phyloP scores from a whole-genome alignment of 352 stramenopile genomes.

The Phytophthora sojae region DNA sequence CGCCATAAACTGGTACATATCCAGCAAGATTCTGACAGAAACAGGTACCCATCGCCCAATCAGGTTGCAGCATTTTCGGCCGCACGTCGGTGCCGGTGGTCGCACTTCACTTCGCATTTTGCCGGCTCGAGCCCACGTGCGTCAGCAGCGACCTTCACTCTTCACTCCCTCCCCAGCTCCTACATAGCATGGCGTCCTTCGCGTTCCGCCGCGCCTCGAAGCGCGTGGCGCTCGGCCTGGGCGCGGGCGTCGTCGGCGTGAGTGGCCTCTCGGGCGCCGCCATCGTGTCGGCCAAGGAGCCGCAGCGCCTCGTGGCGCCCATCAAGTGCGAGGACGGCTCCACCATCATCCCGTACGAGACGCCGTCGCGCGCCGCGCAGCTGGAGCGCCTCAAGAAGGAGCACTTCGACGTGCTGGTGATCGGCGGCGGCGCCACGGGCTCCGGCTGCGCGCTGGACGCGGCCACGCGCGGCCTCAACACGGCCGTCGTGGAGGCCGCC shows the following conservation, averaged over 20 bases:
- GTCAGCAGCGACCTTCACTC: constrained; percentile 11
- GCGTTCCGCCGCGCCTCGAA: constrained; percentile 63
- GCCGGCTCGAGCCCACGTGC: constrained; percentile 20
- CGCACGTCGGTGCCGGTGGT: constrained; percentile 17
- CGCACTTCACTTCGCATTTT: constrained; percentile 49
- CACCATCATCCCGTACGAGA: constrained; percentile 86
- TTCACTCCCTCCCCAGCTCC: constrained; percentile 1
- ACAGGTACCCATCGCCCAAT: neutral
- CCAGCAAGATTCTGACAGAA: neutral
- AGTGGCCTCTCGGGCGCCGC: constrained; percentile 62
- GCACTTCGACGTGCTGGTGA: constrained; percentile 94
- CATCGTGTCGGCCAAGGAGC: constrained; percentile 82
- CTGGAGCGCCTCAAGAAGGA: constrained; percentile 88
- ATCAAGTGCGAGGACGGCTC: constrained; percentile 88
- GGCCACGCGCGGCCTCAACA: constrained; percentile 92
- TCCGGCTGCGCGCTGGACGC: constrained; percentile 93
- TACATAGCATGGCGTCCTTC: constrained; percentile 61
- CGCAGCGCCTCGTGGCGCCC: constrained; percentile 66
- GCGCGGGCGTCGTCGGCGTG: constrained; percentile 53
- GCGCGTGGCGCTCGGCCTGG: constrained; percentile 63
- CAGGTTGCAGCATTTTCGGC: neutral
- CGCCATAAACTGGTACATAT: neutral
- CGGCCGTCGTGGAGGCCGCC: constrained; percentile 91
- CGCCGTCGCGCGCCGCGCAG: constrained; percentile 71
- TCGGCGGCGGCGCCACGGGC: constrained; percentile 93